Conservation (phyloP, 1,284 basidiomycete species). For the Naganishia sp. region DNA sequence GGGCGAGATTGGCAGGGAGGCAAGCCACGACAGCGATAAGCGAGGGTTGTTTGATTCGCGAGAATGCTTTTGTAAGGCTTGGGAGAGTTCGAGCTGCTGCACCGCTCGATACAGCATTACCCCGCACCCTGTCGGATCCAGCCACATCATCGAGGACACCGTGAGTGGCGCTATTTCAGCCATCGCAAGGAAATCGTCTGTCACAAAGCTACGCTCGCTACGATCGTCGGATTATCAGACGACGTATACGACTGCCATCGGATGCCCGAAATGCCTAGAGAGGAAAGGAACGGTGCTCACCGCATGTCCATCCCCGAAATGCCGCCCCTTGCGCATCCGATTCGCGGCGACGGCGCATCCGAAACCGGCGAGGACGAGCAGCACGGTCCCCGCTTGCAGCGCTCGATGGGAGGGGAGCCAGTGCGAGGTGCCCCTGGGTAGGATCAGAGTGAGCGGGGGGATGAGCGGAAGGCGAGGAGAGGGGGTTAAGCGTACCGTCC, state of each 20-base stretch:
- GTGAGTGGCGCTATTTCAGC: no score
- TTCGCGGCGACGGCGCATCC: background rate
- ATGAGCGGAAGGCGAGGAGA: background rate
- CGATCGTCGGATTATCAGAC: no score
- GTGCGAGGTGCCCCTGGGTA: background rate
- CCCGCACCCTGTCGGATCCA: no score
- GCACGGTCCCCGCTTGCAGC: conserved; percentile 10
- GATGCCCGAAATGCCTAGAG: background rate
- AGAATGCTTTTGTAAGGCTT: no score
- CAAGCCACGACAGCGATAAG: background rate
- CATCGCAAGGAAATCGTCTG: no score
- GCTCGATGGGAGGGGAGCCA: conserved; percentile 25
- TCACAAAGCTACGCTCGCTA: no score
- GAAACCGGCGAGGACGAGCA: conserved; percentile 17
- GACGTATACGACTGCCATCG: no score
- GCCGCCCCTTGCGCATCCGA: background rate
- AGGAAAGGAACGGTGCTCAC: conserved; percentile 1
- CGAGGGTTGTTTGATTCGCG: no score
- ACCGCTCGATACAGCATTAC: no score
- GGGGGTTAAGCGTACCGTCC: conserved; percentile 9
- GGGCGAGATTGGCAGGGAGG: background rate
- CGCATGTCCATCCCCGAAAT: conserved; percentile 13
- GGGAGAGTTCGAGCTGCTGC: no score
- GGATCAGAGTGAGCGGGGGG: background rate
- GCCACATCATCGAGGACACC: no score